Conservation (phyloP, 1,284 basidiomycete species). For the Xerocomus minutiporus region DNA sequence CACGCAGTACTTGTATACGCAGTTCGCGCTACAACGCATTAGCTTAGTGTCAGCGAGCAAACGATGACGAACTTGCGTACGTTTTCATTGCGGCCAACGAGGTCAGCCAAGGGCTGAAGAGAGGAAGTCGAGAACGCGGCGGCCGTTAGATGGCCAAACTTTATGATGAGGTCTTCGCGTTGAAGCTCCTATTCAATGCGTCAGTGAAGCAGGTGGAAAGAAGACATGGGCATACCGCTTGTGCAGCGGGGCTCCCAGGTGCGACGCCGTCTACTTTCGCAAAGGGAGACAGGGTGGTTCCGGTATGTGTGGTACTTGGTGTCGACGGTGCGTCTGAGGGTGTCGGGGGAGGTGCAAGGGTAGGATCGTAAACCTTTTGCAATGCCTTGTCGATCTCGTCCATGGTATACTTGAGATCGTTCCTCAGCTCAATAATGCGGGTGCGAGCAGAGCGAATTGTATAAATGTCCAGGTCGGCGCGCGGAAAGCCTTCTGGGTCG, state of each 20-base stretch:
- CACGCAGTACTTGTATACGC: constrained; percentile 40
- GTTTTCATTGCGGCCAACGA: constrained; percentile 73
- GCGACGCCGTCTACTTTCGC: constrained; percentile 78
- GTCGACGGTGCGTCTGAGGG: constrained; percentile 3
- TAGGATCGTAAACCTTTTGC: constrained; percentile 60
- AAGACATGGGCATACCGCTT: constrained; percentile 54
- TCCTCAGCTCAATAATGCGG: constrained; percentile 70
- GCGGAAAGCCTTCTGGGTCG: constrained; percentile 81
- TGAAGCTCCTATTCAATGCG: constrained; percentile 53
- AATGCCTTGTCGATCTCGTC: constrained; percentile 64
- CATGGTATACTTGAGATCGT: constrained; percentile 68
- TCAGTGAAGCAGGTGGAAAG: not conserved
- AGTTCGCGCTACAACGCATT: constrained; percentile 44
- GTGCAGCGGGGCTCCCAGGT: constrained; percentile 70
- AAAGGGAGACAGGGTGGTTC: constrained; percentile 43
- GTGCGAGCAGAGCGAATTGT: constrained; percentile 72
- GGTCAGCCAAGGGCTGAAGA: constrained; percentile 62
- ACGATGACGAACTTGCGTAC: constrained; percentile 41
- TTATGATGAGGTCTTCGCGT: constrained; percentile 66
- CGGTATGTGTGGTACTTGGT: constrained; percentile 14
- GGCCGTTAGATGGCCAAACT: constrained; percentile 64
- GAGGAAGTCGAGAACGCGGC: constrained; percentile 48
- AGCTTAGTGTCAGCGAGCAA: constrained; percentile 9
- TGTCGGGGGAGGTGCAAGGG: constrained; percentile 19
- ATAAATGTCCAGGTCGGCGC: constrained; percentile 79